phyloP scores from a whole-genome alignment of 2,329 filamentous ascomycete species.

The Hortaea sp. region DNA sequence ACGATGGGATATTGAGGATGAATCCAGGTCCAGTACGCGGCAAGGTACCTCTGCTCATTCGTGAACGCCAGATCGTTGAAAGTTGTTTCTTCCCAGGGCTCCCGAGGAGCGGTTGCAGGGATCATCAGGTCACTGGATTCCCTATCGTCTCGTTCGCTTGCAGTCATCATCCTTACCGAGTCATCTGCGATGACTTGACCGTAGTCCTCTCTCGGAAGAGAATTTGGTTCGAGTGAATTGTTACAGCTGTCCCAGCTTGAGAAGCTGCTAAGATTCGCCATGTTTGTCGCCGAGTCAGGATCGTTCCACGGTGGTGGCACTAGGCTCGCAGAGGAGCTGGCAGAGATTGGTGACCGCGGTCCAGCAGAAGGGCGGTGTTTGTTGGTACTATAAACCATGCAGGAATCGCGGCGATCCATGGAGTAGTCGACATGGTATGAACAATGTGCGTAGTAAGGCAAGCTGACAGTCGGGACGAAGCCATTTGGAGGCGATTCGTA shows the following conservation, averaged over 20 bases:
- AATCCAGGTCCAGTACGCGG: slow-evolving; percentile 36
- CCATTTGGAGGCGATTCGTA: slow-evolving; percentile 13
- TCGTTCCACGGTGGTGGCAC: slow-evolving; percentile 4
- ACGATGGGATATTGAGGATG: slow-evolving; percentile 36
- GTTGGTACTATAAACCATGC: not conserved
- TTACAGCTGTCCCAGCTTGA: slow-evolving; percentile 2
- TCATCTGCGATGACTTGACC: not conserved
- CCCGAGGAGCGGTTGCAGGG: not conserved
- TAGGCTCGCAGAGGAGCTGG: slow-evolving; percentile 8
- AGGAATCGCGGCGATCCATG: slow-evolving; percentile 1
- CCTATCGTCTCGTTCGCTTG: slow-evolving; percentile 11
- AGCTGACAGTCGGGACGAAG: slow-evolving; percentile 6
- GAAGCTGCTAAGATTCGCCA: slow-evolving; percentile 1
- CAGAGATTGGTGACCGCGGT: slow-evolving; percentile 10
- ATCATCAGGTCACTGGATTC: slow-evolving; percentile 9
- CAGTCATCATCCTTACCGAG: slow-evolving; percentile 1
- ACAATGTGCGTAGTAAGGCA: slow-evolving; percentile 10
- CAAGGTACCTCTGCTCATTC: slow-evolving; percentile 30
- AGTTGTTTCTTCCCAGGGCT: not conserved
- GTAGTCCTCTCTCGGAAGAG: not conserved
- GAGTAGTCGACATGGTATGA: too few species aligned
- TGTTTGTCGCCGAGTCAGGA: too few species aligned
- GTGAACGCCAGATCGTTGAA: slow-evolving; percentile 22
- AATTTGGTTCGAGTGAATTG: not conserved
- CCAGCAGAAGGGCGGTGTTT: slow-evolving; percentile 1